Base-by-base conservation (phyloP, 2,329 filamentous ascomycete genomes). In the Colletotrichum acutatum region DNA sequence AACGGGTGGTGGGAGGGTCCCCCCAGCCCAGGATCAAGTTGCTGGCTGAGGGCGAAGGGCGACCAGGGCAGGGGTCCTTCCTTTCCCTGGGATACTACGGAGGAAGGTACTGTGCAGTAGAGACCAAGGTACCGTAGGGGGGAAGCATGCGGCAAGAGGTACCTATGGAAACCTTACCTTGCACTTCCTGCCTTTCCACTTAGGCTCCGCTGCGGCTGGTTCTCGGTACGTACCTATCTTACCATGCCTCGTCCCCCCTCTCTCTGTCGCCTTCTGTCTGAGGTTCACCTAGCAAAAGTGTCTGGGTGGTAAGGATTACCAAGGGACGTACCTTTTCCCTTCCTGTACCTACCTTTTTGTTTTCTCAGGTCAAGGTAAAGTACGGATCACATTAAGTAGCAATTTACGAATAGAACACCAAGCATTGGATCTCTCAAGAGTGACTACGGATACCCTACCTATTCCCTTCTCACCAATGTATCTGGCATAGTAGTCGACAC, bases 61-160 rank as follows among this genome's bases (percentile, higher is more conserved):
- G 66, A 73, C 66, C 56, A 57, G 71, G 71, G 66, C 60, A 73
- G 61, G 71, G 71, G 60, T 73, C 54, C 60, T 65, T 70, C 60
- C 42, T n/a, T 19, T n/a, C 42, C 28, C 60, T 65, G 56, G 49
- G 49, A 54, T 73, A 56, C 54, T 61, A 70, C 59, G 59, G 53
- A 42, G 66, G 32, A 62, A 63, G n/a, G 46, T 64, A 64, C 24
- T 30, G 19, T n/a, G 32, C 11, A 34, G 32, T 34, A 34, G 32
- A 34, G 32, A 34, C 32, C 32, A 52, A 42, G 37, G 59, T 24
- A 53, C 26, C 28, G 28, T 12, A 30, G n/a, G 12, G 26, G 61
- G 30, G 28, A 63, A 22, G 46, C 19, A n/a, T n/a, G 7, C 42
- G 42, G 19, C 42, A 49, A 19, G 42, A 49, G 42, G 19, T 49